Conservation (phyloP, 768 basidiomycete genomes). For the Hericium coralloides region DNA sequence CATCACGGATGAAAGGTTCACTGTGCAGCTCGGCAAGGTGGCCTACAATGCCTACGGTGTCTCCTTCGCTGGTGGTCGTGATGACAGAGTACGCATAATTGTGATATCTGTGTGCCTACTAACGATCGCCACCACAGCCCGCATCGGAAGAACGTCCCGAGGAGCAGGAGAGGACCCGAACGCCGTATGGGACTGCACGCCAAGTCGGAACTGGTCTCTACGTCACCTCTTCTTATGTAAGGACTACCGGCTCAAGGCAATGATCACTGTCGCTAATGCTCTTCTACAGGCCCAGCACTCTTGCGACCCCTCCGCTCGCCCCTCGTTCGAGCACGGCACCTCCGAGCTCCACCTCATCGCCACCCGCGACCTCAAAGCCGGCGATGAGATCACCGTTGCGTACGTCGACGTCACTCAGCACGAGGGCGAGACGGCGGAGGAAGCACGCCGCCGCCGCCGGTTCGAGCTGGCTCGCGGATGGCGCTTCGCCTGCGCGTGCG, state of each 20-base stretch:
- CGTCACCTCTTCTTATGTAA: constrained; percentile 63
- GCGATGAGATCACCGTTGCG: constrained; percentile 68
- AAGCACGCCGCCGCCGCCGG: constrained; percentile 57
- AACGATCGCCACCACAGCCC: constrained; percentile 34
- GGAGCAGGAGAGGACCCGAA: constrained; percentile 66
- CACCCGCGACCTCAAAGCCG: constrained; percentile 54
- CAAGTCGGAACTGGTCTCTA: constrained; percentile 76
- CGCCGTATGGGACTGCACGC: constrained; percentile 62
- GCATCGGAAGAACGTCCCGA: constrained; percentile 47
- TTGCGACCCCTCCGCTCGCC: constrained; percentile 58
- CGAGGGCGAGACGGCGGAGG: constrained; percentile 39
- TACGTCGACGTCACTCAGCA: constrained; percentile 62
- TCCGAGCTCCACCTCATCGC: constrained; percentile 67
- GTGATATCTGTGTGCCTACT: not conserved
- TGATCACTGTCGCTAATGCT: not conserved
- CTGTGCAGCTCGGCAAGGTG: constrained; percentile 58
- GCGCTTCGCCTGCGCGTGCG: constrained; percentile 71
- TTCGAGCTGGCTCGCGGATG: constrained; percentile 74
- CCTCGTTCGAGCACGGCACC: constrained; percentile 57
- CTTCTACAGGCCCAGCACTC: constrained; percentile 54
- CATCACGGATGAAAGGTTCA: constrained; percentile 53
- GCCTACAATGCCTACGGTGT: constrained; percentile 74
- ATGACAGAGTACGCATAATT: constrained; percentile 48
- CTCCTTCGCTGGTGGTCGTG: constrained; percentile 53
- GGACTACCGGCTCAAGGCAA: constrained; percentile 10